These are phyloP conservation scores for Plicaturopsis crispa DNA, from an alignment of 768 basidiomycete species.

Conservation along the genomic window DNA sequence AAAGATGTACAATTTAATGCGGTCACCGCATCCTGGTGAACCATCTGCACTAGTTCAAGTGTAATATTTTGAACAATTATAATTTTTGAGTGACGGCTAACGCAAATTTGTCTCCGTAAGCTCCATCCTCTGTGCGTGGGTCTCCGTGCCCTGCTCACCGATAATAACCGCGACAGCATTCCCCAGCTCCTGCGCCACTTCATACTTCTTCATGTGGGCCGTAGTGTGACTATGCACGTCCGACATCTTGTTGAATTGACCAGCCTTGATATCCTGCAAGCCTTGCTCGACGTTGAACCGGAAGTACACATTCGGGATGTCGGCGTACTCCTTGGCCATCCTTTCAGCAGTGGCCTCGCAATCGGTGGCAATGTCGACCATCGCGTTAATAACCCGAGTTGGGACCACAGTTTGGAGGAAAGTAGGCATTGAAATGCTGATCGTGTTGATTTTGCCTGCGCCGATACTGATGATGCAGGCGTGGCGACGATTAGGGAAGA, in stretches of 20 bases:
- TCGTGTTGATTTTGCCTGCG: no score
- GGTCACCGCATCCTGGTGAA: no score
- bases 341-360: not conserved
- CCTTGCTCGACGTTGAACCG: constrained; percentile 5
- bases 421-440: no score
- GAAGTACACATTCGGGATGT: not conserved
- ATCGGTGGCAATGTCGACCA: not conserved
- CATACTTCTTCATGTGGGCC: not conserved
- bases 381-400: not conserved
- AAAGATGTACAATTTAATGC: no score
- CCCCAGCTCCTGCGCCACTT: not conserved
- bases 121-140: no score
- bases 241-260: not conserved
- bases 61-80: no score
- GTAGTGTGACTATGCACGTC: not conserved
- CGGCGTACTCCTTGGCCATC: not conserved
- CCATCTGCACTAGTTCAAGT: no score
- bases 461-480: not conserved
- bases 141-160: no score
- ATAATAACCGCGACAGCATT: not conserved
- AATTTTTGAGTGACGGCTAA: no score
- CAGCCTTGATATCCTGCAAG: not conserved
- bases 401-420: not conserved
- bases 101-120: no score
- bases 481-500: not conserved